Percentiles rank a stretch among this genome's conserved stretches.
phyloP scores from a whole-genome alignment of 768 basidiomycete genomes.

The Hericium erinaceus region DNA sequence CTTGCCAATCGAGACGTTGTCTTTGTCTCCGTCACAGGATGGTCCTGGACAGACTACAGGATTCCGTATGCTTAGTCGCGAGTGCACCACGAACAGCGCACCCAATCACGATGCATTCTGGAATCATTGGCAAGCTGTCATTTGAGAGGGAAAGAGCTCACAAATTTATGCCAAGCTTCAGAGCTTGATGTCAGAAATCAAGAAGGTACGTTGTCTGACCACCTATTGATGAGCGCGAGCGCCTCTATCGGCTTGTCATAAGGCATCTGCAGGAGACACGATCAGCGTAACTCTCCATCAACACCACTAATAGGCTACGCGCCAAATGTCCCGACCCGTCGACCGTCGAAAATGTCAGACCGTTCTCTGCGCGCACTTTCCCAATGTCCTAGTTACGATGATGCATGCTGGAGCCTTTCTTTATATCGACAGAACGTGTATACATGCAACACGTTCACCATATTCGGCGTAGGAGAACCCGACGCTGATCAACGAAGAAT shows the following conservation, averaged over 20 bases:
- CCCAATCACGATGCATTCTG: no score
- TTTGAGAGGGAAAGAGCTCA: no score
- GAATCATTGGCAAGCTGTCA: no score
- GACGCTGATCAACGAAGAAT: constrained; percentile 35
- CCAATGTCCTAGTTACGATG: constrained; percentile 37
- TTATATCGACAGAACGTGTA: not conserved
- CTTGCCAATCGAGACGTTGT: no score
- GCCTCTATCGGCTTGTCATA: constrained; percentile 54
- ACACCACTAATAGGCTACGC: not conserved
- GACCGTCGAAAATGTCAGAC: constrained; percentile 55
- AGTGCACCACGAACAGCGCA: no score
- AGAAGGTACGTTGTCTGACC: constrained; percentile 22
- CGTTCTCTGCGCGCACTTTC: constrained; percentile 39
- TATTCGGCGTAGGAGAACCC: constrained; percentile 40
- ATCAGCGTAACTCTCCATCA: not conserved
- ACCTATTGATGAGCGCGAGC: constrained; percentile 38
- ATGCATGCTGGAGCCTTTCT: no score
- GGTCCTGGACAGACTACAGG: no score
- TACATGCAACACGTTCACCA: constrained; percentile 46
- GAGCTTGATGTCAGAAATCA: no score
- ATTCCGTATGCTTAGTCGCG: no score
- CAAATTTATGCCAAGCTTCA: no score
- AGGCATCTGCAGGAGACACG: constrained; percentile 34
- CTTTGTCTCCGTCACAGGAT: no score
- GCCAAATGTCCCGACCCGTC: constrained; percentile 73